These are phyloP conservation scores for Heliamphora pulchella DNA, from an alignment of 179 eudicot species.

Conservation along the genomic window DNA sequence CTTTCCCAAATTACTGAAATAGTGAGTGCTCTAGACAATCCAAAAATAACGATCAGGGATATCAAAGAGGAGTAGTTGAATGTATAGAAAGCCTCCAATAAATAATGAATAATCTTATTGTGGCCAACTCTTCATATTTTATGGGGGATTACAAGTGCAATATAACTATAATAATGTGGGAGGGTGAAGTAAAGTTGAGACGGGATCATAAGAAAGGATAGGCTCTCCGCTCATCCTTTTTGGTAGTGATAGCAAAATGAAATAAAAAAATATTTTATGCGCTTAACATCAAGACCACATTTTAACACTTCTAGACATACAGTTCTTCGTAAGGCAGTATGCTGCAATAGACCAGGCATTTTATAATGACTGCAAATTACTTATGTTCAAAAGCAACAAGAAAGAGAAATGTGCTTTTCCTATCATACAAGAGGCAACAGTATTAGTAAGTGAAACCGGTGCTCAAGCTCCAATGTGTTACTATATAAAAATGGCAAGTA, in stretches of 20 bases:
- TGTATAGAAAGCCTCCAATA: not conserved
- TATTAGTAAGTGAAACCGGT: not conserved
- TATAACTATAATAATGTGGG: not conserved
- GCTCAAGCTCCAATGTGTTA: constrained; percentile 7
- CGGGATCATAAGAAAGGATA: not conserved
- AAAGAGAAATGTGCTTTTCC: not conserved
- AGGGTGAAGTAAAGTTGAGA: not conserved
- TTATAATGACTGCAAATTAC: not conserved
- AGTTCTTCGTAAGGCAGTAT: not conserved
- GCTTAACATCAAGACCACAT: not conserved
- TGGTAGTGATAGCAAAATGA: too few relatives aligned
- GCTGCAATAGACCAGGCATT: not conserved
- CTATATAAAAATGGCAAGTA: not conserved
- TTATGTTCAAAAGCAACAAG: not conserved
- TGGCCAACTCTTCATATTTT: not conserved
- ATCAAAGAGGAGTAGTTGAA: not conserved
- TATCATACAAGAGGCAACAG: not conserved
- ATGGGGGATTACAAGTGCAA: not conserved
- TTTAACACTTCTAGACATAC: not conserved
- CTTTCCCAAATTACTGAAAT: not conserved
- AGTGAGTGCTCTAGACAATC: not conserved
- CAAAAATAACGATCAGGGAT: not conserved
- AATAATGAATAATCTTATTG: not conserved
- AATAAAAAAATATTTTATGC: not conserved
- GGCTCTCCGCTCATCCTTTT: constrained; percentile 3